Percentiles rank a stretch among this genome's conserved stretches.
These are phyloP conservation scores for Caloboletus firmus DNA, from an alignment of 1,284 basidiomycete genomes.

Conservation along the genomic window DNA sequence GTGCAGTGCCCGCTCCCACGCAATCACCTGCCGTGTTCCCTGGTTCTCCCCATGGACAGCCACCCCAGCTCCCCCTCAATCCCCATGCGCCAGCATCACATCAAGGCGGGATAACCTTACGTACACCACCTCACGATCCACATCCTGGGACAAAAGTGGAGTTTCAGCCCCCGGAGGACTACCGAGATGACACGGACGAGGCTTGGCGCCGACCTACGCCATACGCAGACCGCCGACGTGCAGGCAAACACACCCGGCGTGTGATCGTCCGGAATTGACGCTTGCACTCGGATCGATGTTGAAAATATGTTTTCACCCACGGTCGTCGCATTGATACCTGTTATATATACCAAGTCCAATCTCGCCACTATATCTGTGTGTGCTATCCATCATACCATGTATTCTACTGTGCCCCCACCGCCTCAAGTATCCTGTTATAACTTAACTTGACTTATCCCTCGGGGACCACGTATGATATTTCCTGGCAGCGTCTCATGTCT, in stretches of 20 bases:
- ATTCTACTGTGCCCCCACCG: slow-evolving; percentile 17
- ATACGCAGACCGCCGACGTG: slow-evolving; percentile 63
- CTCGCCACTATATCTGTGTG: slow-evolving; percentile 23
- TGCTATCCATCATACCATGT: slow-evolving; percentile 25
- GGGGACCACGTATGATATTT: slow-evolving; percentile 18
- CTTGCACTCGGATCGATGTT: not conserved
- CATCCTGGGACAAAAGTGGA: slow-evolving; percentile 40
- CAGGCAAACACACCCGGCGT: slow-evolving; percentile 70
- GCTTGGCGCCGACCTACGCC: slow-evolving; percentile 67
- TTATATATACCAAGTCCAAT: slow-evolving; percentile 23
- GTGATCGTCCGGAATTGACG: slow-evolving; percentile 54
- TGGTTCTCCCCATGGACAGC: slow-evolving; percentile 35
- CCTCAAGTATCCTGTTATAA: slow-evolving; percentile 17
- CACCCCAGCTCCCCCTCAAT: slow-evolving; percentile 42
- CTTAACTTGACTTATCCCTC: too few species aligned
- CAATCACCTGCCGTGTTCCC: slow-evolving; percentile 32
- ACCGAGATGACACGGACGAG: slow-evolving; percentile 54
- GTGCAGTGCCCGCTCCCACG: slow-evolving; percentile 25
- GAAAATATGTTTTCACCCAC: slow-evolving; percentile 1
- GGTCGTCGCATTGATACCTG: slow-evolving; percentile 25
- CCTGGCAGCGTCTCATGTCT: slow-evolving; percentile 2
- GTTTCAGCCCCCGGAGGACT: slow-evolving; percentile 43
- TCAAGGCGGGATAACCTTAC: slow-evolving; percentile 38
- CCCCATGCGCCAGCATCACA: slow-evolving; percentile 41
- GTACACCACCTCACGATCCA: slow-evolving; percentile 48